These are phyloP conservation scores for Albugo candida DNA, from an alignment of 352 stramenopile genomes.

Conservation along the genomic window DNA sequence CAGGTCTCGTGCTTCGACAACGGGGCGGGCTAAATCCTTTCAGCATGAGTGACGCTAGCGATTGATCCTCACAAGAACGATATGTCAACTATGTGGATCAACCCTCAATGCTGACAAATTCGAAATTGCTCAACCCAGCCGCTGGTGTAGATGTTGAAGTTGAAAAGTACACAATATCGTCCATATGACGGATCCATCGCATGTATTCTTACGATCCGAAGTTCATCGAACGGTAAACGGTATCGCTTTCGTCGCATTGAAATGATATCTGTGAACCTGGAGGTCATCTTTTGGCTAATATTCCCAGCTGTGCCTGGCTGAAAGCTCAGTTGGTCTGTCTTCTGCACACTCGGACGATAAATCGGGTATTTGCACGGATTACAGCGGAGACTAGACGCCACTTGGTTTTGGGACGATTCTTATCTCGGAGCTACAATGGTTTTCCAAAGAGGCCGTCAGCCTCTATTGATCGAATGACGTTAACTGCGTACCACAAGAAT, in stretches of 20 bases:
- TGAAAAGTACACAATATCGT: no score
- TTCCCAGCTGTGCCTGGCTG: slow-evolving; percentile 3
- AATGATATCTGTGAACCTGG: slow-evolving; percentile 58
- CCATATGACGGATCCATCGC: no score
- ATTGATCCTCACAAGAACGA: no score
- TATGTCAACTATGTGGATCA: no score
- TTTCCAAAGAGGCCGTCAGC: not conserved
- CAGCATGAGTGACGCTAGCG: no score
- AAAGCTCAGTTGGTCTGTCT: slow-evolving; percentile 30
- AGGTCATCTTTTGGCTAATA: slow-evolving; percentile 11
- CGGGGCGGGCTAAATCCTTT: no score
- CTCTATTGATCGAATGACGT: not conserved
- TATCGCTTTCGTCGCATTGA: slow-evolving; percentile 55
- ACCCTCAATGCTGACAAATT: no score
- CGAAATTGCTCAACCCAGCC: no score
- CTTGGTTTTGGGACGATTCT: slow-evolving; percentile 82
- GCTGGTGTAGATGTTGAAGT: no score
- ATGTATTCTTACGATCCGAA: no score
- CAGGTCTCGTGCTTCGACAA: no score
- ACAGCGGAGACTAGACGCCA: slow-evolving; percentile 62
- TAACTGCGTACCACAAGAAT: slow-evolving; percentile 47
- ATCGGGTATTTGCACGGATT: slow-evolving; percentile 73
- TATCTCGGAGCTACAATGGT: slow-evolving; percentile 49
- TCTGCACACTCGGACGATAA: slow-evolving; percentile 40
- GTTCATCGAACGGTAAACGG: slow-evolving; percentile 20